A percentile compares a stretch with the other conserved stretches of the same genome.
These are phyloP conservation scores for Pezicula radicicola DNA, from an alignment of 2,329 filamentous ascomycete species.

Conservation along the genomic window DNA sequence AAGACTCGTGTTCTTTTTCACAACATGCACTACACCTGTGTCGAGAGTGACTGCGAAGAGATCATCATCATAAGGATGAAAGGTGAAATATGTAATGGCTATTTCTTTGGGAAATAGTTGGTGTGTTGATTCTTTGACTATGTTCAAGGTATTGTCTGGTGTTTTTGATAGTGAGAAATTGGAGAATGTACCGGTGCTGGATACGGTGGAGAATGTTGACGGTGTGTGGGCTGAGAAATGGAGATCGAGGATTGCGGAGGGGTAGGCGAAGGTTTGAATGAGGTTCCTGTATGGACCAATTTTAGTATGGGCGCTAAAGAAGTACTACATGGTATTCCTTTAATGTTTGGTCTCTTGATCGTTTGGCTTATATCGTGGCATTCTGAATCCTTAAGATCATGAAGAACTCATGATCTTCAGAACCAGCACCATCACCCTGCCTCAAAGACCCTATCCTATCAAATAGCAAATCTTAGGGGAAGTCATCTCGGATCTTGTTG, in stretches of 20 bases:
- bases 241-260: conserved; percentile 78
- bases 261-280: conserved; percentile 58
- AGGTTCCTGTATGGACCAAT: conserved; percentile 39
- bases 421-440: too few relatives aligned
- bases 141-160: background rate
- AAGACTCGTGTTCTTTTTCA: background rate
- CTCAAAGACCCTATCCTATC: too few relatives aligned
- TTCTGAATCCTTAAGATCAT: too few relatives aligned
- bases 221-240: conserved; percentile 64
- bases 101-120: conserved; percentile 52
- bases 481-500: too few relatives aligned
- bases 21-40: conserved; percentile 54
- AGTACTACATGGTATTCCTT: too few relatives aligned
- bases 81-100: conserved; percentile 70
- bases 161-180: conserved; percentile 32
- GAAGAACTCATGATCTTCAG: too few relatives aligned
- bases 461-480: too few relatives aligned
- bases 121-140: conserved; percentile 24
- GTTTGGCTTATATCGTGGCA: too few relatives aligned
- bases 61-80: conserved; percentile 57
- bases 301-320: conserved; percentile 3
- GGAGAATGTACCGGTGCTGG: conserved; percentile 70
- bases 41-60: conserved; percentile 71
- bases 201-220: conserved; percentile 68
- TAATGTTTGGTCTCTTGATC: too few relatives aligned